phyloP scores from a whole-genome alignment of 352 stramenopile genomes.

The Blastocystis sp. region DNA sequence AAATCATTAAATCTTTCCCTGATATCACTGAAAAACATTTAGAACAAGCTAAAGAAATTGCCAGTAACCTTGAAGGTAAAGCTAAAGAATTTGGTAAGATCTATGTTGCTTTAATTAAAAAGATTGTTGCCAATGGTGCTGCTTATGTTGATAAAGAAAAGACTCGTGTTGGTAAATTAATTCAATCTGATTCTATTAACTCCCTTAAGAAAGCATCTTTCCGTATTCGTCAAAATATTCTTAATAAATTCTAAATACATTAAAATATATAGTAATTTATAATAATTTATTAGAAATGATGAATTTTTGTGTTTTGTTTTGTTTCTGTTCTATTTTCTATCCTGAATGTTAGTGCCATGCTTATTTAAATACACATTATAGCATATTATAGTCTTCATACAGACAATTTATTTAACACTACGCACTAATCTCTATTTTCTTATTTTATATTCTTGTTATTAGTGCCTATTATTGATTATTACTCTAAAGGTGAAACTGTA shows the following conservation, averaged over 20 bases:
- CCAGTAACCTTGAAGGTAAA: conserved; percentile 1
- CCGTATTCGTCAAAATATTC: conserved; percentile 20
- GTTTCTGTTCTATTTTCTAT: too few species aligned
- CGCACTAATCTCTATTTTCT: too few species aligned
- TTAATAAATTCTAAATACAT: conserved; percentile 8
- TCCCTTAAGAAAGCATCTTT: conserved; percentile 34
- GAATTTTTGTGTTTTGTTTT: too few species aligned
- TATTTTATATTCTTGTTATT: too few species aligned
- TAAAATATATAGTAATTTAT: too few species aligned
- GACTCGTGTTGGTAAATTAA: conserved; percentile 11
- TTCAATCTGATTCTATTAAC: conserved; percentile 2
- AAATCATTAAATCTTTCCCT: conserved; percentile 3
- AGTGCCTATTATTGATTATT: too few species aligned
- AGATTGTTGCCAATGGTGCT: conserved; percentile 19
- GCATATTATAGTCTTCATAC: too few species aligned
- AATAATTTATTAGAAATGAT: too few species aligned
- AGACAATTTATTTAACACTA: too few species aligned
- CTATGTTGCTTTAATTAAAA: conserved; percentile 23
- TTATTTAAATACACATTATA: too few species aligned
- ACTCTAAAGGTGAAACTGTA: too few species aligned
- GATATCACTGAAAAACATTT: conserved; percentile 10
- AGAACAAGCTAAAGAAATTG: conserved; percentile 22
- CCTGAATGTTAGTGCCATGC: too few species aligned
- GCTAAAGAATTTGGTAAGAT: conserved; percentile 16
- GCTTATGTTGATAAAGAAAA: conserved; percentile 11